Conservation (phyloP, 345 rosid species). For the Eucalyptus sp. region DNA sequence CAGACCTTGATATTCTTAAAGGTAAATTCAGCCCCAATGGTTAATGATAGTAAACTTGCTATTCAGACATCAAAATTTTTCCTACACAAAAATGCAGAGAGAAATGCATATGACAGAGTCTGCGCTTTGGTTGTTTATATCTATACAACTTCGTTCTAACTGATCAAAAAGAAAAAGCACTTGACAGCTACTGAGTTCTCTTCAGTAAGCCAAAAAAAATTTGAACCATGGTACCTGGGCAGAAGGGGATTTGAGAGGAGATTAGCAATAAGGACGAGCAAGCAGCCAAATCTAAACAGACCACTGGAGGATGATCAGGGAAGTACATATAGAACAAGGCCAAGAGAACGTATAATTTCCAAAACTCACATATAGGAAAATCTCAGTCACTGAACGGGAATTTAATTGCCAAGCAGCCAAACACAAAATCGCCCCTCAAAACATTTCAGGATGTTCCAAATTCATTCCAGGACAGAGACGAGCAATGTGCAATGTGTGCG, state of each 20-base stretch:
- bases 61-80: not conserved
- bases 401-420: not conserved
- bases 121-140: not conserved
- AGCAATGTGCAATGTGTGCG: not conserved
- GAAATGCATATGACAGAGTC: accelerated
- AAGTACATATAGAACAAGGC: not conserved
- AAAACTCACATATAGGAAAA: not conserved
- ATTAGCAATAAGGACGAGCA: not conserved
- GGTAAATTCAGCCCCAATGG: not conserved
- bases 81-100: not conserved
- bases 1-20: not conserved
- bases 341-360: not conserved
- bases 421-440: not conserved
- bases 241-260: not conserved
- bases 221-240: accelerated
- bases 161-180: not conserved
- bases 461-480: not conserved
- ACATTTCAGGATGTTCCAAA: not conserved
- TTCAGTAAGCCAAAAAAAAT: not conserved
- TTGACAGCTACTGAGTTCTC: not conserved
- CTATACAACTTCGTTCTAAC: not conserved
- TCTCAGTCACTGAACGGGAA: not conserved
- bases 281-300: no score
- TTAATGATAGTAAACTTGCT: not conserved
- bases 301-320: not conserved